These are phyloP conservation scores for Colletotrichum salicis DNA, from an alignment of 2,329 filamentous ascomycete species.

Conservation along the genomic window DNA sequence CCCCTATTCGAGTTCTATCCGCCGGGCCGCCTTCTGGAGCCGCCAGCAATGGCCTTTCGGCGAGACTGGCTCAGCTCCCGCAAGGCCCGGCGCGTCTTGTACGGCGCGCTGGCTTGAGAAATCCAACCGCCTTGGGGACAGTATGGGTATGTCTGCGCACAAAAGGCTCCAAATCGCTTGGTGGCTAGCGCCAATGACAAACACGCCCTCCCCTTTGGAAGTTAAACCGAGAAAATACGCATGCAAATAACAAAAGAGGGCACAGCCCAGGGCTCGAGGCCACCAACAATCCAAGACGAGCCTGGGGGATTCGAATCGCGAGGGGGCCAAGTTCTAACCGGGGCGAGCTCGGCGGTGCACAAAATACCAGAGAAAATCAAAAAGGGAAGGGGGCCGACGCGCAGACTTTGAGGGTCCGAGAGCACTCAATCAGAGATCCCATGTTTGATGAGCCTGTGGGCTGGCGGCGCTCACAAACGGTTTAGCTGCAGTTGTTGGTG, in stretches of 20 bases:
- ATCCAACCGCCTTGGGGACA: neutral
- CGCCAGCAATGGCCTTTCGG: neutral
- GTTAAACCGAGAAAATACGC: neutral
- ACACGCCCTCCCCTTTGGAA: neutral
- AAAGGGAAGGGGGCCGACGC: neutral
- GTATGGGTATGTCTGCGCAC: neutral
- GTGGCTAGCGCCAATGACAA: neutral
- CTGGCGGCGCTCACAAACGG: slow-evolving; percentile 25
- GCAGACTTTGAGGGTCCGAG: slow-evolving; percentile 19
- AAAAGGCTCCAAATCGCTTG: slow-evolving; percentile 7
- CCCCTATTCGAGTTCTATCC: neutral
- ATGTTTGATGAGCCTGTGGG: slow-evolving; percentile 32
- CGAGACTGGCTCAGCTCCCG: neutral
- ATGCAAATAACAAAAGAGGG: slow-evolving; percentile 4
- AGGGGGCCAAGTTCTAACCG: neutral
- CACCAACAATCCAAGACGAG: neutral
- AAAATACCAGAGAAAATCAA: neutral
- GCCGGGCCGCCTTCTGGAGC: neutral
- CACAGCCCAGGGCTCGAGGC: neutral
- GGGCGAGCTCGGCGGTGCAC: neutral
- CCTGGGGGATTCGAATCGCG: neutral
- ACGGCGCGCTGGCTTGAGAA: neutral
- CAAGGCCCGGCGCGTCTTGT: neutral
- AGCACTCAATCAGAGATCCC: slow-evolving; percentile 25
- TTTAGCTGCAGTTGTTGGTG: slow-evolving; percentile 27